Conservation (phyloP, 164 flowering plant genomes). For the Chimonanthus salicifolius region DNA sequence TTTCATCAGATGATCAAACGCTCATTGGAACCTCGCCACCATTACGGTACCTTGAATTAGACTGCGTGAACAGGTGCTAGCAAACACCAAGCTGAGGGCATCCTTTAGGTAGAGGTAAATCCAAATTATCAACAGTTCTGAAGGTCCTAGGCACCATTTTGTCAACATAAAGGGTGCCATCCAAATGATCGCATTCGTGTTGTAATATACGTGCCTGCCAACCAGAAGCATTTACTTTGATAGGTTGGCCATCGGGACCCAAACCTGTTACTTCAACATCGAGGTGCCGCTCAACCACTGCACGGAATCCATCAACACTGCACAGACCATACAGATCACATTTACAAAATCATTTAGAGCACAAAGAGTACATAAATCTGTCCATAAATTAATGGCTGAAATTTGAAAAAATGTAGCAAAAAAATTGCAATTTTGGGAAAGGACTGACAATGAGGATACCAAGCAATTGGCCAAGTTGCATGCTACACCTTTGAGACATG, state of each 20-base stretch:
- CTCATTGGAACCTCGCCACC: no score
- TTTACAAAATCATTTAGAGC: not conserved
- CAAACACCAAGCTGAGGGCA: slow-evolving; percentile 66
- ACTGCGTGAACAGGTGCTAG: slow-evolving; percentile 6
- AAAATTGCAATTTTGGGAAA: no score
- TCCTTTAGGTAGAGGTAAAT: slow-evolving; percentile 72
- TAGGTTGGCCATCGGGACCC: slow-evolving; percentile 59
- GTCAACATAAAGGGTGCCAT: slow-evolving; percentile 87
- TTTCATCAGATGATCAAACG: not conserved
- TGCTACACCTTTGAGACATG: no score
- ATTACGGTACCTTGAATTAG: not conserved
- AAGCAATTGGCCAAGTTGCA: no score
- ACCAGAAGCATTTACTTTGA: slow-evolving; percentile 71
- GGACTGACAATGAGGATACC: no score
- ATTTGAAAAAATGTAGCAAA: no score
- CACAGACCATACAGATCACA: slow-evolving; percentile 14
- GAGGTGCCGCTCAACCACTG: slow-evolving; percentile 68
- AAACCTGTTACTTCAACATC: slow-evolving; percentile 82
- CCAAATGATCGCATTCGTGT: slow-evolving; percentile 93
- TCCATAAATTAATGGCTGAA: no score
- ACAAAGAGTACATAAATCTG: not conserved
- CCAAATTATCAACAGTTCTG: slow-evolving; percentile 69
- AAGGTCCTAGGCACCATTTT: slow-evolving; percentile 77
- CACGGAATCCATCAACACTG: slow-evolving; percentile 94
- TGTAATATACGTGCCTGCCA: slow-evolving; percentile 95